A percentile compares a stretch with the other conserved stretches of the same genome.
Conservation (phyloP, 495 filamentous ascomycete genomes). For the Aspergillus nanangensis region DNA sequence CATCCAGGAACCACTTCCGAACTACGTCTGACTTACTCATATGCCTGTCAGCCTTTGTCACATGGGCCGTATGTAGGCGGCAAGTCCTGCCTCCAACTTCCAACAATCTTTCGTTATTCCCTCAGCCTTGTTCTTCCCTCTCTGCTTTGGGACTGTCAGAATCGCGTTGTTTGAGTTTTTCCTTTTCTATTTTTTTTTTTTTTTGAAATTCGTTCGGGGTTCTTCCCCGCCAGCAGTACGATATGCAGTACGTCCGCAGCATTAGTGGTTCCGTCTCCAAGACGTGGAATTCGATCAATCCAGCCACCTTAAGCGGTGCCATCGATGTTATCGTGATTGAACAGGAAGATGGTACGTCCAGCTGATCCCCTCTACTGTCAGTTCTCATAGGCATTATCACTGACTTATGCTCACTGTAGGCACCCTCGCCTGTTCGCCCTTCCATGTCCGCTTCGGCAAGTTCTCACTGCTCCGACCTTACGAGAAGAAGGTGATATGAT, state of each 20-base stretch:
- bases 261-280: conserved; percentile 94
- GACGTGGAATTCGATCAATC: conserved; percentile 99
- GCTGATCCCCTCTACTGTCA: neutral
- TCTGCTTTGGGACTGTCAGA: conserved; percentile 3
- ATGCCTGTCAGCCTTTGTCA: conserved; percentile 30
- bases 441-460: conserved; percentile 98
- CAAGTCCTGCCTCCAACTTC: conserved; percentile 27
- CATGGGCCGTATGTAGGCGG: conserved; percentile 40
- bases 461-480: conserved; percentile 92
- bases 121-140: conserved; percentile 14
- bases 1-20: no score
- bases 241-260: conserved; percentile 97
- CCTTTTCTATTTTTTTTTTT: neutral
- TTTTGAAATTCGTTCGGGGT: conserved; percentile 12
- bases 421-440: conserved; percentile 85
- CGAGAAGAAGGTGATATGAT: conserved; percentile 78
- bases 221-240: conserved; percentile 18
- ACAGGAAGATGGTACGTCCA: conserved; percentile 75
- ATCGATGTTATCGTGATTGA: conserved; percentile 99
- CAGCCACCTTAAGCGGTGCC: conserved; percentile 91
- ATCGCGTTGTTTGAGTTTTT: no score
- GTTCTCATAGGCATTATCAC: conserved; percentile 1
- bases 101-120: conserved; percentile 7
- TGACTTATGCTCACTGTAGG: conserved; percentile 29
- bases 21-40: no score